These are phyloP conservation scores for Echeveria elegans DNA, from an alignment of 164 flowering plant species.

Conservation along the genomic window DNA sequence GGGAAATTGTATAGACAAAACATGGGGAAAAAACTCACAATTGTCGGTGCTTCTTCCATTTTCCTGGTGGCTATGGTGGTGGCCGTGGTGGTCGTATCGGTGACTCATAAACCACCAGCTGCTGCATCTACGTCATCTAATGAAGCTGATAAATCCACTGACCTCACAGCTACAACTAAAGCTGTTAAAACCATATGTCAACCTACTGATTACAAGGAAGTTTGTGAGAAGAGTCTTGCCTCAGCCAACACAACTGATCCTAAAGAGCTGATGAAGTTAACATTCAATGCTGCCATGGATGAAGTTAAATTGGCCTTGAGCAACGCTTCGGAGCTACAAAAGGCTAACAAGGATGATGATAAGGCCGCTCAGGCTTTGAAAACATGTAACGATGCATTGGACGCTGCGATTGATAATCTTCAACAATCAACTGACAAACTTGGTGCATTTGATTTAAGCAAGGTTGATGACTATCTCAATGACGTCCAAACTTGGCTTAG, in stretches of 20 bases:
- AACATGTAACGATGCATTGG: slow-evolving; percentile 27
- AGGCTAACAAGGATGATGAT: slow-evolving; percentile 23
- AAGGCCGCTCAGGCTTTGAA: slow-evolving; percentile 22
- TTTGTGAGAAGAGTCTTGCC: slow-evolving; percentile 28
- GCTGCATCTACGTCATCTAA: background rate
- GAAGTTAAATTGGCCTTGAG: slow-evolving; percentile 20
- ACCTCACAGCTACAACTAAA: slow-evolving; percentile 26
- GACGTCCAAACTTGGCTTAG: slow-evolving; percentile 10
- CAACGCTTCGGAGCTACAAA: slow-evolving; percentile 15
- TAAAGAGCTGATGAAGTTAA: slow-evolving; percentile 28
- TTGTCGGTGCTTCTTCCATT: background rate
- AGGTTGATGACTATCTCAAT: slow-evolving; percentile 7
- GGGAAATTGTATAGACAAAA: slow-evolving; percentile 5
- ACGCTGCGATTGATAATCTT: slow-evolving; percentile 6
- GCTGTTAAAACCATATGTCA: slow-evolving; percentile 37
- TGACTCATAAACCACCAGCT: background rate
- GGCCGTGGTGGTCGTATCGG: background rate
- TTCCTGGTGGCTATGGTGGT: background rate
- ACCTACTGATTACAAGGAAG: slow-evolving; percentile 37
- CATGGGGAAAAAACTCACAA: slow-evolving; percentile 8
- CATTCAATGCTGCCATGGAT: slow-evolving; percentile 23
- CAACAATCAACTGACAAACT: background rate
- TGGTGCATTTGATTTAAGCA: slow-evolving; percentile 12
- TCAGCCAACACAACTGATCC: slow-evolving; percentile 23
- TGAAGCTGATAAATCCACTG: background rate